phyloP scores from a whole-genome alignment of 306 rosid genomes.

The Myrica gale region DNA sequence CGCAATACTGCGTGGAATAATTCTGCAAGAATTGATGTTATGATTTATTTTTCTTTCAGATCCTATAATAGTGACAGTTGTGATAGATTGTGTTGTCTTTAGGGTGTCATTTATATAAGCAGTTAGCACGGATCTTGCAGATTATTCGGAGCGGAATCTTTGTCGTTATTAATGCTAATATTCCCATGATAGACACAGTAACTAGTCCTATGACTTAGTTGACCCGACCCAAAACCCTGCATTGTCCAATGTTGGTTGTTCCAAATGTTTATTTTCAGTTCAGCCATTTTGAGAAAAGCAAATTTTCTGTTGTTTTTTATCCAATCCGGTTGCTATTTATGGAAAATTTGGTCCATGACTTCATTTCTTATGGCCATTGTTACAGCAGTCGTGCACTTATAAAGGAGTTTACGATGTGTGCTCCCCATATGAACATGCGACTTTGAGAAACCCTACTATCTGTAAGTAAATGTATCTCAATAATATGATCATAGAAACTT shows the following conservation, averaged over 20 bases:
- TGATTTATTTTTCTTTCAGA: neutral
- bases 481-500: neutral
- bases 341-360: neutral
- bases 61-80: neutral
- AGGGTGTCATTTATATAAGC: neutral
- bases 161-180: neutral
- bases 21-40: too few species aligned
- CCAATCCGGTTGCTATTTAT: neutral
- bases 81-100: neutral
- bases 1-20: too few species aligned
- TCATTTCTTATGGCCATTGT: conserved; percentile 15
- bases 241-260: neutral
- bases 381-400: conserved; percentile 42
- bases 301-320: neutral
- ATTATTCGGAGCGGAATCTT: neutral
- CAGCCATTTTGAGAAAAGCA: neutral
- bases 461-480: conserved; percentile 40
- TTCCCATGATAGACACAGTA: neutral
- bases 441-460: conserved; percentile 18
- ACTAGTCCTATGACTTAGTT: neutral
- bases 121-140: neutral
- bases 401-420: conserved; percentile 29
- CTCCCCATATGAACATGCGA: conserved; percentile 19
- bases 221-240: neutral
- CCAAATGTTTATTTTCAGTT: neutral